Base-by-base conservation (phyloP, 441 rosid species). In the Hura crepitans region DNA sequence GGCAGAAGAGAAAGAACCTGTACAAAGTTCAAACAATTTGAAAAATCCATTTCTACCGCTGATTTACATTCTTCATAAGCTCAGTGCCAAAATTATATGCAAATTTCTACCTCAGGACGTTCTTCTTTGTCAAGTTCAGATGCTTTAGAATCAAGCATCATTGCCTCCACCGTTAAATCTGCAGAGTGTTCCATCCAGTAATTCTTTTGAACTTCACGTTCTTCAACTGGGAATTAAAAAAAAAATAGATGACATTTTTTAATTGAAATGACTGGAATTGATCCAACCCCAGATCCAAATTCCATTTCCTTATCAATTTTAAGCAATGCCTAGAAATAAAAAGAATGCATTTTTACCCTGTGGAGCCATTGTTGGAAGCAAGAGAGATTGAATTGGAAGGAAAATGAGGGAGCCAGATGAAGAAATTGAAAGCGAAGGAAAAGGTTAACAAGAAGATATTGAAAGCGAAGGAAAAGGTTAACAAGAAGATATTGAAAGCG, bases 41-140 rank as follows among this genome's bases (percentile, higher is more conserved):
- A 30, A 45, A 28, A 45, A 27, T 2, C 31, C 27, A 33, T 28
- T 27, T 56, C 37, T 9, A 25, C 20, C 8, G 2, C 12, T 0
- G 20, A 7, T 42, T 62, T 42, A 60, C 6, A 9, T 6, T 5
- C 8, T 20, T 2, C 30, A 22, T 5, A n/a, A 39, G 6, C 2
- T 4, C 10, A 62, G 14, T 35, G 39, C 0, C 39, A 35, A 35
- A 4, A 35, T 35, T 35, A 35, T 35, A 35, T 35, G 39, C 39
- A 35, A 35, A 35, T 4, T 35, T 35, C 39, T 35, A 93, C 98
- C 85, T 94, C 99, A 46, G 99, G 97, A 2, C 97, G 93, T 77
- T 94, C 99, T 79, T 94, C 97, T 70, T 84, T 94, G 86, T 94
- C 99, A 70, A 94, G 97, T 85, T 92, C 96, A 64, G 94, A 71